phyloP scores from a whole-genome alignment of 768 basidiomycete species.

The Lenzites betulinus region DNA sequence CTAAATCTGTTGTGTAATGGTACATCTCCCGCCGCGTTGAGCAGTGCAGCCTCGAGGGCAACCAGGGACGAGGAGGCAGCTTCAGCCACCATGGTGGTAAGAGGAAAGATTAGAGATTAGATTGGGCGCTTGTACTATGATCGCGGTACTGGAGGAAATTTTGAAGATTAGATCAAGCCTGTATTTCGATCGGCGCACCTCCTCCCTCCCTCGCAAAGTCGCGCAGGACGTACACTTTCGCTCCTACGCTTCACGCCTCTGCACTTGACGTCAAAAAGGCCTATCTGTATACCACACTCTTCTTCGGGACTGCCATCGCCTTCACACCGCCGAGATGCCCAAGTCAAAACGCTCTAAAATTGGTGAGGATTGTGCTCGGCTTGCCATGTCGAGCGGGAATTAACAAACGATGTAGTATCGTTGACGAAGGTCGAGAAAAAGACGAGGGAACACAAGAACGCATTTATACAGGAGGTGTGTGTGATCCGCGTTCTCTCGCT shows the following conservation, averaged over 20 bases:
- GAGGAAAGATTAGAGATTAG: slow-evolving; percentile 28
- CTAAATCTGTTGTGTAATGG: slow-evolving; percentile 88
- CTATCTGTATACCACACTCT: neutral
- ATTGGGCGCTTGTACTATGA: slow-evolving; percentile 9
- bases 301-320: neutral
- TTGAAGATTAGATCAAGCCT: slow-evolving; percentile 26
- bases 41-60: slow-evolving; percentile 71
- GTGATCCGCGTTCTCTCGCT: slow-evolving; percentile 5
- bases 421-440: slow-evolving; percentile 95
- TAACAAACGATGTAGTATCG: slow-evolving; percentile 59
- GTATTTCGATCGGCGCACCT: slow-evolving; percentile 14
- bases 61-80: slow-evolving; percentile 50
- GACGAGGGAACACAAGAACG: slow-evolving; percentile 87
- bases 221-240: neutral
- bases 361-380: slow-evolving; percentile 52
- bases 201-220: slow-evolving; percentile 5
- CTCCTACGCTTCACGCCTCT: neutral
- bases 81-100: slow-evolving; percentile 25
- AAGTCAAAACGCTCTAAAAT: slow-evolving; percentile 87
- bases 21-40: slow-evolving; percentile 72
- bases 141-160: slow-evolving; percentile 13
- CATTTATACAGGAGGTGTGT: slow-evolving; percentile 75
- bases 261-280: neutral
- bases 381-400: slow-evolving; percentile 17
- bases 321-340: slow-evolving; percentile 59